These are phyloP conservation scores for Candida boidinii DNA, from an alignment of 805 yeast genomes.

Conservation along the genomic window DNA sequence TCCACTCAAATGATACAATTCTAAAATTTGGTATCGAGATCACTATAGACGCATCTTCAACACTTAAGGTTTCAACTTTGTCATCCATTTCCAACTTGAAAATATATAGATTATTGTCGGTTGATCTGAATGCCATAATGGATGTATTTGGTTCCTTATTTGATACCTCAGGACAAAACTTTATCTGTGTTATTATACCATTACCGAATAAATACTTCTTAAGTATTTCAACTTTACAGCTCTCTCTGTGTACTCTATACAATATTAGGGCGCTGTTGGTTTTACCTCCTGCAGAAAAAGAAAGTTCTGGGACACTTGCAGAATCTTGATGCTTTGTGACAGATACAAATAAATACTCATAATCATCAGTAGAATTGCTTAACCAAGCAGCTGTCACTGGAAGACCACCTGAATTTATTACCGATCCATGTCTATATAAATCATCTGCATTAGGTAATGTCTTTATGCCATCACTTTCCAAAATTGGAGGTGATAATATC, in stretches of 20 bases:
- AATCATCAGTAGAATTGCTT: constrained; percentile 8
- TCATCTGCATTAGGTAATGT: constrained; percentile 12
- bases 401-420: constrained; percentile 22
- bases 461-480: constrained; percentile 2
- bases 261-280: constrained; percentile 15
- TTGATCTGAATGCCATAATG: constrained; percentile 17
- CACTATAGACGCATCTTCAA: not conserved
- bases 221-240: constrained; percentile 2
- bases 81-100: constrained; percentile 9
- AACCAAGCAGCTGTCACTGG: constrained; percentile 20
- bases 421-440: constrained; percentile 15
- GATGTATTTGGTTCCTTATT: constrained; percentile 7
- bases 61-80: not conserved
- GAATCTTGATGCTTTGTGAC: constrained; percentile 5
- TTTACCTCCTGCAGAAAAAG: constrained; percentile 6
- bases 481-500: not conserved
- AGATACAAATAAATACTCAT: constrained; percentile 19
- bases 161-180: constrained; percentile 12
- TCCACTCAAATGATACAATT: constrained; percentile 19
- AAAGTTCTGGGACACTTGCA: constrained; percentile 10
- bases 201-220: constrained; percentile 12
- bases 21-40: constrained; percentile 1
- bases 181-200: constrained; percentile 18
- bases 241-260: constrained; percentile 9
- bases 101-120: constrained; percentile 18